Evolutionary conservation across 805 yeast genomes (phyloP).

Genomic region (Pichia scutulata): DNA sequence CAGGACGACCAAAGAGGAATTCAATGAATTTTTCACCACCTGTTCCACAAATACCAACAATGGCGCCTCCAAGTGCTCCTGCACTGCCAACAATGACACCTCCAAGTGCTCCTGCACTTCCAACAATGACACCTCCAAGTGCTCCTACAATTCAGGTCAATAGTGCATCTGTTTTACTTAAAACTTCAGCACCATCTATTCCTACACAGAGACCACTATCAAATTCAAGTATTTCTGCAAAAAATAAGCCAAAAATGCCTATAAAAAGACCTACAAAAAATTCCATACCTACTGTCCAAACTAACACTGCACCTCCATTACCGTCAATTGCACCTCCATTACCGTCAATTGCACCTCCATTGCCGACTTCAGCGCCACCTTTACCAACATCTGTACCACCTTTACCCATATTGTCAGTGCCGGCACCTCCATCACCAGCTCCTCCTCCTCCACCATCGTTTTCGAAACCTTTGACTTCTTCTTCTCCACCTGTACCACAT

Average conservation of each 20-base stretch:
- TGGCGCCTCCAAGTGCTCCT: slow-evolving; percentile 3
- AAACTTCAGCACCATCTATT: no score
- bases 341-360: slow-evolving; percentile 15
- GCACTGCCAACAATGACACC: neutral
- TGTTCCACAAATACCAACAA: slow-evolving; percentile 18
- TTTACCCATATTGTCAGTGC: no score
- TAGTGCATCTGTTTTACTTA: no score
- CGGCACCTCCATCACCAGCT: neutral
- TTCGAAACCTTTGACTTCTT: slow-evolving; percentile 13
- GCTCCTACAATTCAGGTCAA: no score
- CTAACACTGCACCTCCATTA: slow-evolving; percentile 1
- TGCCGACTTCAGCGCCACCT: slow-evolving; percentile 8
- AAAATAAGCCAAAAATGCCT: neutral
- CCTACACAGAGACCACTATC: slow-evolving; percentile 4
- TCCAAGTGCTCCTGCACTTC: slow-evolving; percentile 16
- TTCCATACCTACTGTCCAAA: neutral
- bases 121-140: no score
- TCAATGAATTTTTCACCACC: slow-evolving; percentile 23
- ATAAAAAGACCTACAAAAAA: neutral
- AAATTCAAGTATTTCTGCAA: neutral
- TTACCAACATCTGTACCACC: neutral
- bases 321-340: slow-evolving; percentile 6
- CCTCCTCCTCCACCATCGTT: slow-evolving; percentile 20
- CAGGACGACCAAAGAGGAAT: slow-evolving; percentile 12
- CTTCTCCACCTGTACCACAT: slow-evolving; percentile 14